Base-by-base conservation (phyloP, 306 rosid species). In the Oxytropis ochrocephala region DNA sequence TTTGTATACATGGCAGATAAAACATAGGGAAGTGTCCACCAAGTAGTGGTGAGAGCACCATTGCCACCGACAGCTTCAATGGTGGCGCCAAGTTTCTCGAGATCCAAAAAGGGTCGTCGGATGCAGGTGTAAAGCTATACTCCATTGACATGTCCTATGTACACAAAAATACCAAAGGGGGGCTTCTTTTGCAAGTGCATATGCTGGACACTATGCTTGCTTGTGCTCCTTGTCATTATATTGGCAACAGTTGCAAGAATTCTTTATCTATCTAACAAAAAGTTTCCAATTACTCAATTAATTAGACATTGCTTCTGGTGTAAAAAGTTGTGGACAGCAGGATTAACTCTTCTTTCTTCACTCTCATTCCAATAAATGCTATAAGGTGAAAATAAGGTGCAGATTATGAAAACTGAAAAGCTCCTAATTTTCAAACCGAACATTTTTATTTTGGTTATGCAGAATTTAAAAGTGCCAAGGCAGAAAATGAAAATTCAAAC, bases 181-280 rank as follows among this genome's bases (percentile, higher is more conserved):
- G 59, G 75, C 51, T 58, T 69, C 58, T 79, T 74, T 56, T 84
- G 88, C 80, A 77, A 75, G 64, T 80, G 83, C 50, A 35, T 42
- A 39, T 39, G 44, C 14, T 11, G 48, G 16, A 2, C 14, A 42
- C 48, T 11, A 33, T 5, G 8, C 38, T 33, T 33, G 38, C 38
- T 33, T 33, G 38, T 33, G 38, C 38, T 33, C 4, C 38, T 33
- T 3, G 38, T 33, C 38, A 33, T 33, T 84, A 17, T 72, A 48
- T 10, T 81, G n/a, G 89, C 83, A 67, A 84, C 80, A 64, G 47
- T 74, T n/a, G 33, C 64, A 19, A 83, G 84, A 54, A 57, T 79
- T 27, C 91, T 44, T 44, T 4, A 55, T 21, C n/a, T 43, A 36
- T 32, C 36, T 2, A 30, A 5, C 33, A 30, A 30, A 30, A 30